phyloP scores from a whole-genome alignment of 257 asterid genomes.

The Scutellaria baicalensis region DNA sequence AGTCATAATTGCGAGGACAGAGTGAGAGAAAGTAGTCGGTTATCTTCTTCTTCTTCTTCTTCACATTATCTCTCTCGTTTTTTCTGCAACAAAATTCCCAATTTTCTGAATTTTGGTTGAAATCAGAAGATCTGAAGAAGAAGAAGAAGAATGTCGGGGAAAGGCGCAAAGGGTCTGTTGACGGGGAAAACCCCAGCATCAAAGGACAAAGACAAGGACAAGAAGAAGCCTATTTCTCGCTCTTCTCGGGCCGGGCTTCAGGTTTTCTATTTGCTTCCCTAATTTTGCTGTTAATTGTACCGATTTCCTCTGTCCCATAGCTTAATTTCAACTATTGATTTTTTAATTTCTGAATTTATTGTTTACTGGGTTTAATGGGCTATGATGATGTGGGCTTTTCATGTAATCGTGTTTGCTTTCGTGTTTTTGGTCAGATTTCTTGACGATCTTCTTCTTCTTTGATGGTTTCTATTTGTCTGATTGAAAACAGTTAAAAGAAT shows the following conservation, averaged over 20 bases:
- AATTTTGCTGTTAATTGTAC: slow-evolving; percentile 34
- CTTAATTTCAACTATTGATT: neutral
- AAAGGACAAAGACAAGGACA: slow-evolving; percentile 47
- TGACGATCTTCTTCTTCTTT: too few relatives aligned
- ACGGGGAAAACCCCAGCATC: slow-evolving; percentile 43
- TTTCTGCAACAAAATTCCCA: neutral
- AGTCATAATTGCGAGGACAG: neutral
- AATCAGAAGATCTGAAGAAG: neutral
- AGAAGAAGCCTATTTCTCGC: slow-evolving; percentile 44
- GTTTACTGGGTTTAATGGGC: neutral
- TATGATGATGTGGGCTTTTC: neutral
- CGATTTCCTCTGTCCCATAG: neutral
- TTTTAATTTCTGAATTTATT: neutral
- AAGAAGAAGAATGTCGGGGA: slow-evolving; percentile 37
- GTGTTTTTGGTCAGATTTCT: neutral
- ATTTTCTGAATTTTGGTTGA: neutral
- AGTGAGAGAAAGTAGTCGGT: neutral
- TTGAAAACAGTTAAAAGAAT: too few relatives aligned
- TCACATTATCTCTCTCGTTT: neutral
- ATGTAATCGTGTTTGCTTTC: neutral
- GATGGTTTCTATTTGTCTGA: too few relatives aligned
- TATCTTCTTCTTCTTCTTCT: neutral
- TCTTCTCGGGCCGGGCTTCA: slow-evolving; percentile 51
- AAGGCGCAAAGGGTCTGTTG: slow-evolving; percentile 43
- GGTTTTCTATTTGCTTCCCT: slow-evolving; percentile 30